Percentiles rank a stretch among this genome's conserved stretches.
phyloP scores from a whole-genome alignment of 140 eudicot species.

The Flaveria floridana region DNA sequence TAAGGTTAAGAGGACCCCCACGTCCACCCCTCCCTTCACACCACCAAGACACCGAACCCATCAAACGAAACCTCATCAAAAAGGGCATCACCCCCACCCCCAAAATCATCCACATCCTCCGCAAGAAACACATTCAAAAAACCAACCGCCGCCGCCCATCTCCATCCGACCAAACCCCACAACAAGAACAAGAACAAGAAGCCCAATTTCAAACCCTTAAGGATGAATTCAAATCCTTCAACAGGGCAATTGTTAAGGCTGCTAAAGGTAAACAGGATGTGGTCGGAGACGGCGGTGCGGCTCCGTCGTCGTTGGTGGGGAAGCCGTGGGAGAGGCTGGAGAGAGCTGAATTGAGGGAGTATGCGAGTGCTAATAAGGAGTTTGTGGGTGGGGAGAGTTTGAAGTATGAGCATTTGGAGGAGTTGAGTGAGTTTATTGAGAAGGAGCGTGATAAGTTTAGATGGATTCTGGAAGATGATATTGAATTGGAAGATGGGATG shows the following conservation, averaged over 20 bases:
- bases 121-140: conserved; percentile 75
- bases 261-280: conserved; percentile 30
- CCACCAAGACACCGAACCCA: conserved; percentile 42
- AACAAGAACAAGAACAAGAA: conserved; percentile 46
- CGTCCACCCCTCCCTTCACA: conserved; percentile 41
- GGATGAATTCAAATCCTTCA: conserved; percentile 65
- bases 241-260: conserved; percentile 35
- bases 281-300: background rate
- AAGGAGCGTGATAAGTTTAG: conserved; percentile 55
- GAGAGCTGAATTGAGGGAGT: conserved; percentile 53
- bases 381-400: conserved; percentile 42
- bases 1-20: conserved; percentile 45
- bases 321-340: conserved; percentile 87
- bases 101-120: conserved; percentile 81
- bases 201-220: conserved; percentile 54
- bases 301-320: conserved; percentile 42
- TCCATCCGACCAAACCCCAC: conserved; percentile 35
- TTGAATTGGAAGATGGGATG: conserved; percentile 53
- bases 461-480: conserved; percentile 78
- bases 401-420: conserved; percentile 63
- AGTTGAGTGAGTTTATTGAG: conserved; percentile 69
- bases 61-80: conserved; percentile 54
- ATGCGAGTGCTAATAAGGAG: conserved; percentile 44
- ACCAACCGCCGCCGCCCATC: conserved; percentile 45
- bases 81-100: conserved; percentile 71